Evolutionary conservation across 768 basidiomycete species (phyloP).

Genomic region (Rhodosporidiobolus sp.): DNA sequence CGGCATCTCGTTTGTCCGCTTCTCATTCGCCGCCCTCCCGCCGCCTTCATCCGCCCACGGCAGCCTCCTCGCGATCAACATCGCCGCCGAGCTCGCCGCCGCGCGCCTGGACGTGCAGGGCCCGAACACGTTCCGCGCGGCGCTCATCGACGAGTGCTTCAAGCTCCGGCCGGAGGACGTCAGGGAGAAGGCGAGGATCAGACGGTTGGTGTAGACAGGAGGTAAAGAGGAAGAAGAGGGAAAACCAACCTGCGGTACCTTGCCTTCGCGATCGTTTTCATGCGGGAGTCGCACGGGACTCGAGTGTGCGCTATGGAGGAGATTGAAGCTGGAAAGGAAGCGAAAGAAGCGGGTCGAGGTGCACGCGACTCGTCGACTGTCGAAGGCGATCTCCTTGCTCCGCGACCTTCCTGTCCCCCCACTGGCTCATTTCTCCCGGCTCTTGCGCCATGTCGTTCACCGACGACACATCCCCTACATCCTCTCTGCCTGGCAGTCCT

Average conservation of each 20-base stretch:
- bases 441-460: too few relatives aligned
- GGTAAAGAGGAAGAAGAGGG: neutral
- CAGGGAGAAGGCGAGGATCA: slow-evolving; percentile 45
- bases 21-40: neutral
- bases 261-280: too few relatives aligned
- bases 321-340: neutral
- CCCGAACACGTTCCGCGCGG: slow-evolving; percentile 64
- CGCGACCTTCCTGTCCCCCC: neutral
- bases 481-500: neutral
- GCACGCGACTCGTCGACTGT: neutral
- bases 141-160: slow-evolving; percentile 62
- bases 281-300: too few relatives aligned
- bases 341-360: neutral
- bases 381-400: neutral
- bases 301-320: too few relatives aligned
- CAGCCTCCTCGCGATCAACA: slow-evolving; percentile 55
- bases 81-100: slow-evolving; percentile 63
- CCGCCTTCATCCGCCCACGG: neutral
- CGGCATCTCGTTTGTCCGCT: neutral
- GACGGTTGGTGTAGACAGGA: neutral
- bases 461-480: slow-evolving; percentile 12
- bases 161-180: slow-evolving; percentile 49
- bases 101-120: slow-evolving; percentile 57
- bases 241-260: too few relatives aligned
- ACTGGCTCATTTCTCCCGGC: too few relatives aligned